Percentiles rank a stretch among this genome's conserved stretches.
These are phyloP conservation scores for Alisma plantagoaquatica DNA, from an alignment of 106 monocot genomes.

Conservation along the genomic window DNA sequence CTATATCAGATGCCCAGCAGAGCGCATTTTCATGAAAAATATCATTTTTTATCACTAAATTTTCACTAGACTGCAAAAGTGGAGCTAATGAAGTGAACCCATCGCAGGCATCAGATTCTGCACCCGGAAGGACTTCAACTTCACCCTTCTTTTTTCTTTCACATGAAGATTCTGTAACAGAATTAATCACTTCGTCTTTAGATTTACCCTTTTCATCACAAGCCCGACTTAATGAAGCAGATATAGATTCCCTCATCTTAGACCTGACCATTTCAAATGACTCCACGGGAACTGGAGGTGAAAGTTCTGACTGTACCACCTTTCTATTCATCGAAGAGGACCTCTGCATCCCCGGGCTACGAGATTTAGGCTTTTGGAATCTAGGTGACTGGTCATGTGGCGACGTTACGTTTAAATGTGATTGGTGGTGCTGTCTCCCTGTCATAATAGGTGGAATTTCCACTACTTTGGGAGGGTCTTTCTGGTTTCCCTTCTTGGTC, in stretches of 20 bases:
- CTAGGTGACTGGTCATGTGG: conserved; percentile 26
- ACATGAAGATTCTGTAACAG: not conserved
- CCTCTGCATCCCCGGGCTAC: conserved; percentile 14
- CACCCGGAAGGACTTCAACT: too few relatives aligned
- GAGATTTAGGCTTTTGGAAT: conserved; percentile 9
- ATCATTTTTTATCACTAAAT: conserved; percentile 49
- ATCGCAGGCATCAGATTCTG: not conserved
- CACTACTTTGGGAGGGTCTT: too few relatives aligned
- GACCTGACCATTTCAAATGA: conserved; percentile 58
- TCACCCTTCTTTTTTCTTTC: not conserved
- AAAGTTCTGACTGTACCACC: conserved; percentile 13
- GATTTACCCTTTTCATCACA: conserved; percentile 32
- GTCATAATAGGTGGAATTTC: too few relatives aligned
- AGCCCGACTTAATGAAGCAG: conserved; percentile 37
- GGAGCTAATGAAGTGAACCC: not conserved
- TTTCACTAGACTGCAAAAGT: not conserved
- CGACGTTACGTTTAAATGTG: too few relatives aligned
- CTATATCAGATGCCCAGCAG: conserved; percentile 52
- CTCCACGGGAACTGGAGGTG: conserved; percentile 27
- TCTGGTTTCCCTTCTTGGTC: too few relatives aligned
- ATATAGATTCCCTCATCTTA: conserved; percentile 65
- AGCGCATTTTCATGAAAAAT: conserved; percentile 93
- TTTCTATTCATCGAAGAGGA: conserved; percentile 31
- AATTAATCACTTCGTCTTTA: conserved; percentile 14
- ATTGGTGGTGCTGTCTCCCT: too few relatives aligned